Percentiles rank a stretch among this genome's conserved stretches.
These are phyloP conservation scores for Aristolochia fimbriata DNA, from an alignment of 164 flowering plant species.

Conservation along the genomic window DNA sequence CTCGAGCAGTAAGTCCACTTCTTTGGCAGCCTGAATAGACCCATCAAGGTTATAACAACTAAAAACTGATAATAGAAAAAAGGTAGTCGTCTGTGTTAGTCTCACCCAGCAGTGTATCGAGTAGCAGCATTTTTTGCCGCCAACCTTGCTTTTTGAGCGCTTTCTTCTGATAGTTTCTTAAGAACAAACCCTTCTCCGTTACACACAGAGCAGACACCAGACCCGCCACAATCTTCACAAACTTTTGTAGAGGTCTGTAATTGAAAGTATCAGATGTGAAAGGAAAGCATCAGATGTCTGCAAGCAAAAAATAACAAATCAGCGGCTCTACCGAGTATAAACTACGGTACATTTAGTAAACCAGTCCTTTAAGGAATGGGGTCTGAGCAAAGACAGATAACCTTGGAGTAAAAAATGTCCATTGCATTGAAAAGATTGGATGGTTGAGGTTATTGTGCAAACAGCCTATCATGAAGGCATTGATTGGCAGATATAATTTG, in stretches of 20 bases:
- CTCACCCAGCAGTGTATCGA: conserved; percentile 88
- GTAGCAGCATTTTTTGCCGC: conserved; percentile 77
- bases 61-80: background rate
- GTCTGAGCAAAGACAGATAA: conserved; percentile 8
- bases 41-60: background rate
- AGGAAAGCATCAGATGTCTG: background rate
- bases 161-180: conserved; percentile 61
- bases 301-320: background rate
- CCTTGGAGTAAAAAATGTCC: background rate
- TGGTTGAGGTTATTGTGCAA: too few species aligned
- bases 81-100: background rate
- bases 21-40: conserved; percentile 70
- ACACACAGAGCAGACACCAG: conserved; percentile 89
- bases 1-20: conserved; percentile 97
- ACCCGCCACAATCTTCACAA: conserved; percentile 84
- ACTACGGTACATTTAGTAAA: background rate
- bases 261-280: conserved; percentile 1
- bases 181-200: conserved; percentile 92
- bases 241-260: conserved; percentile 35
- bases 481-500: too few species aligned
- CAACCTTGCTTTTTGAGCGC: conserved; percentile 71
- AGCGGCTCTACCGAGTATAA: background rate
- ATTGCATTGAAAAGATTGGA: too few species aligned
- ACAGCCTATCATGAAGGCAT: too few species aligned
- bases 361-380: background rate